These are phyloP conservation scores for Cyclotella cryptica DNA, from an alignment of 108 stramenopile species.

Conservation along the genomic window DNA sequence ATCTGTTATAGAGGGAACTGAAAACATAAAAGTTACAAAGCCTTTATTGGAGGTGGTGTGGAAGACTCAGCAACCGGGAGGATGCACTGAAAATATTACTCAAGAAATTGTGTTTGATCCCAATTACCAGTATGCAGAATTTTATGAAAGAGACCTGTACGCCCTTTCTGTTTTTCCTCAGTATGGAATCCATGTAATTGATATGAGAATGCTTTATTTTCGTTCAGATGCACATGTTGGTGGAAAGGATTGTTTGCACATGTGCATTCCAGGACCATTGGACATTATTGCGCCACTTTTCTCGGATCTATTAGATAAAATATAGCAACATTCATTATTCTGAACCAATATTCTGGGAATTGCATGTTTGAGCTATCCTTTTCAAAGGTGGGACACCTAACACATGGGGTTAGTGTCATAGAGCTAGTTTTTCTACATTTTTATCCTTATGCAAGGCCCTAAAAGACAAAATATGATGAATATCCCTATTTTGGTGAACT, in stretches of 20 bases:
- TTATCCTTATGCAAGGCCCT: too few relatives aligned
- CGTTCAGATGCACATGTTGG: conserved; percentile 13
- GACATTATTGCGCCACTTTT: conserved; percentile 8
- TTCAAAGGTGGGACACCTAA: too few relatives aligned
- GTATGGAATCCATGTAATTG: background rate
- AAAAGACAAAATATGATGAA: too few relatives aligned
- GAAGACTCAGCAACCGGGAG: conserved; percentile 12
- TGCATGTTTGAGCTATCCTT: too few relatives aligned
- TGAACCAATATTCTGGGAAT: too few relatives aligned
- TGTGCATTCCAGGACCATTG: conserved; percentile 13
- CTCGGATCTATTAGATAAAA: background rate
- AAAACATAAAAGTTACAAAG: background rate
- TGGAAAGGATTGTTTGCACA: conserved; percentile 4
- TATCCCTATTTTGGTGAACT: too few relatives aligned
- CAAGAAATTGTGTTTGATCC: background rate
- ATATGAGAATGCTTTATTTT: conserved; percentile 19
- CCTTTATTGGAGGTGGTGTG: background rate
- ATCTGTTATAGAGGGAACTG: background rate
- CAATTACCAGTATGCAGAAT: background rate
- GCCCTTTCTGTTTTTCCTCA: background rate
- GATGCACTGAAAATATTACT: conserved; percentile 1
- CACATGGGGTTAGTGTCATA: too few relatives aligned
- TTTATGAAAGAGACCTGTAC: conserved; percentile 10
- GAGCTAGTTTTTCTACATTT: too few relatives aligned
- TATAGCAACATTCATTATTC: too few relatives aligned